Conservation (phyloP, 1,284 basidiomycete genomes). For the Papiliotrema flavescens region DNA sequence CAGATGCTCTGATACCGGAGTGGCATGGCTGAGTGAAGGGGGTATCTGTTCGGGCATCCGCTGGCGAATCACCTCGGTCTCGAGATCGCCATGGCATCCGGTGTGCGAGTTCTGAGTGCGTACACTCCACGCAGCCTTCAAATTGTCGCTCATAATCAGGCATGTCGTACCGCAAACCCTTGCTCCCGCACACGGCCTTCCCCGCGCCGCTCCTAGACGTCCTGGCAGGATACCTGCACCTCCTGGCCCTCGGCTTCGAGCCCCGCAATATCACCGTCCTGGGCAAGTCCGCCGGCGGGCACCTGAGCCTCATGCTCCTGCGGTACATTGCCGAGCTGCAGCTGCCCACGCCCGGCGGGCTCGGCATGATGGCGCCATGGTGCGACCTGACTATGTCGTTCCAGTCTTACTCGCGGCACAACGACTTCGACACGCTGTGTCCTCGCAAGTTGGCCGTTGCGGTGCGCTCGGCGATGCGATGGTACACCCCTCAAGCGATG, state of each 20-base stretch:
- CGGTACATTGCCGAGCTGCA: slow-evolving; percentile 14
- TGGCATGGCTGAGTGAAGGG: neutral
- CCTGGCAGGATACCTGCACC: slow-evolving; percentile 58
- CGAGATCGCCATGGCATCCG: neutral
- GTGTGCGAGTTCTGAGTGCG: neutral
- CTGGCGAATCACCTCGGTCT: neutral
- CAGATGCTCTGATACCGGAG: too few relatives aligned
- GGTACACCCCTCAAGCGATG: neutral
- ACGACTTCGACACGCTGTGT: neutral
- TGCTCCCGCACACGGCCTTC: slow-evolving; percentile 46
- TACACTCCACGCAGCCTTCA: neutral
- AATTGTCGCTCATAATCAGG: slow-evolving; percentile 1
- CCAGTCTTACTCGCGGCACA: neutral
- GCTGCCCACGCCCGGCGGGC: neutral
- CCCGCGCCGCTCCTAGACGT: slow-evolving; percentile 60
- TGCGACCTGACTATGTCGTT: neutral
- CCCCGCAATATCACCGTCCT: slow-evolving; percentile 58
- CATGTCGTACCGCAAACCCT: slow-evolving; percentile 19
- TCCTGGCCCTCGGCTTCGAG: slow-evolving; percentile 53
- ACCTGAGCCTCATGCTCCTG: slow-evolving; percentile 54
- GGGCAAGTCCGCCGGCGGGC: slow-evolving; percentile 66
- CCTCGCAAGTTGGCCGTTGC: neutral
- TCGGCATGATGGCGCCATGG: slow-evolving; percentile 1
- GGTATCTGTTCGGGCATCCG: neutral
- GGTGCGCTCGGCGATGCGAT: neutral